Evolutionary conservation across 257 asterid species (phyloP), one percentile per base, ranked within the genome.

Genomic region (Linderniella brevidens): DNA sequence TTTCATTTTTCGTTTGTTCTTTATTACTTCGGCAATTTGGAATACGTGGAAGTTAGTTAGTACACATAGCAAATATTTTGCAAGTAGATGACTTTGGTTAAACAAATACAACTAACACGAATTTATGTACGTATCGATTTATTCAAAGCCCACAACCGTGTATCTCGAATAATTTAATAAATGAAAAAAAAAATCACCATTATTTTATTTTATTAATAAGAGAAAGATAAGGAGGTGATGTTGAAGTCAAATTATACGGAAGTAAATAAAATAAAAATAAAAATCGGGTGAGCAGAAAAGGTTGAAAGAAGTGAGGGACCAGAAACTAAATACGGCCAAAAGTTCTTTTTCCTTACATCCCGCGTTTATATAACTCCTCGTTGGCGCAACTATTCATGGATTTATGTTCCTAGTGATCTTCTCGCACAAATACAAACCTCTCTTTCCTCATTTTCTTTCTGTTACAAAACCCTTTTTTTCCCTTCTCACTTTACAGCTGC

Each of bases 31-130:
- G 35, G 25, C 17, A 6, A 8, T 13, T 3, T 8, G 29, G 16
- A 39, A 11, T 8, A 43, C 6, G 32, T 25, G 32, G 32, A 63
- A 59, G 64, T 56, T 37, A 50, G 57, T 50, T 59, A 52, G 51
- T 20, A 53, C 48, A 43, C 58, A 46, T 53, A 55, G 49, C 55
- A 50, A n/a, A 25, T 25, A 47, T 52, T 55, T 61, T 48, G 49
- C 68, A 43, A 69, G 77, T 74, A 69, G 86, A 64, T 76, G 37
- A 54, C 67, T 73, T 64, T 73, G 65, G 86, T 67, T 76, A 59
- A 76, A 64, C 86, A 57, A 65, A 76, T 56, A 63, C 74, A 76
- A 70, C 86, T 60, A 76, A 76, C 78, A 58, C 9, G 71, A 63
- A 72, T 58, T 62, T 59, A 25, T 25, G 6, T 2, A 25, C 32